Percentiles rank a stretch among this genome's conserved stretches.
These are phyloP conservation scores for Neurospora hispaniola DNA, from an alignment of 495 filamentous ascomycete species.

Conservation along the genomic window DNA sequence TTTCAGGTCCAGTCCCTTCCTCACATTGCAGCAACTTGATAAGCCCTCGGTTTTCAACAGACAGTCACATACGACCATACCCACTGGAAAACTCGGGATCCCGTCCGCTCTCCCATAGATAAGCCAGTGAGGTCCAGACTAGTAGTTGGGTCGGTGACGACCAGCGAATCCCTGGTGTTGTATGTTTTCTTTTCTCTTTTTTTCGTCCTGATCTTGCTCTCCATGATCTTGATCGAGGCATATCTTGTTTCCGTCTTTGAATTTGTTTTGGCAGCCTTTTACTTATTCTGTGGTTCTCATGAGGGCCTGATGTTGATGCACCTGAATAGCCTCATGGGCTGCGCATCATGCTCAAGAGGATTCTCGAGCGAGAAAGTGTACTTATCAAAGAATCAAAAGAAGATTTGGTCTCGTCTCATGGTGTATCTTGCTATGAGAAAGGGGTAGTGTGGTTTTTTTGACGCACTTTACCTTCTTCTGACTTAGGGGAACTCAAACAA, in stretches of 20 bases:
- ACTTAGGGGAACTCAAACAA: too few species aligned
- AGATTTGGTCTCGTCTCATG: too few species aligned
- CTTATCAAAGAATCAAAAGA: too few species aligned
- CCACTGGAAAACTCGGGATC: conserved; percentile 35
- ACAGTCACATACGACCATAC: conserved; percentile 33
- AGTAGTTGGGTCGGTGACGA: conserved; percentile 43
- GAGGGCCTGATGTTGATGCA: too few species aligned
- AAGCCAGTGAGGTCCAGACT: conserved; percentile 23
- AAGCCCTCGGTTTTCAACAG: accelerated
- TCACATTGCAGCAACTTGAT: not conserved
- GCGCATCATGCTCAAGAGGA: too few species aligned
- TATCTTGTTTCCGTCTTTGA: not conserved
- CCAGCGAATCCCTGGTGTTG: conserved; percentile 20
- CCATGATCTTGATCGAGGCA: too few species aligned
- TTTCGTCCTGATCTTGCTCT: not conserved
- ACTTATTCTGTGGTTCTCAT: not conserved
- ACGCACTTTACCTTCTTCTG: not conserved
- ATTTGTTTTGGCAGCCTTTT: not conserved
- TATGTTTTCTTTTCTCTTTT: conserved; percentile 8
- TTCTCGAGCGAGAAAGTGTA: too few species aligned
- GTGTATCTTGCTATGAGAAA: too few species aligned
- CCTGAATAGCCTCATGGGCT: too few species aligned
- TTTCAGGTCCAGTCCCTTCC: too few species aligned
- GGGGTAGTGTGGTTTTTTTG: too few species aligned
- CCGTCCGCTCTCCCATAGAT: too few species aligned